A percentile compares a stretch with the other conserved stretches of the same genome.
phyloP scores from a whole-genome alignment of 768 basidiomycete genomes.

The Russula abietina region DNA sequence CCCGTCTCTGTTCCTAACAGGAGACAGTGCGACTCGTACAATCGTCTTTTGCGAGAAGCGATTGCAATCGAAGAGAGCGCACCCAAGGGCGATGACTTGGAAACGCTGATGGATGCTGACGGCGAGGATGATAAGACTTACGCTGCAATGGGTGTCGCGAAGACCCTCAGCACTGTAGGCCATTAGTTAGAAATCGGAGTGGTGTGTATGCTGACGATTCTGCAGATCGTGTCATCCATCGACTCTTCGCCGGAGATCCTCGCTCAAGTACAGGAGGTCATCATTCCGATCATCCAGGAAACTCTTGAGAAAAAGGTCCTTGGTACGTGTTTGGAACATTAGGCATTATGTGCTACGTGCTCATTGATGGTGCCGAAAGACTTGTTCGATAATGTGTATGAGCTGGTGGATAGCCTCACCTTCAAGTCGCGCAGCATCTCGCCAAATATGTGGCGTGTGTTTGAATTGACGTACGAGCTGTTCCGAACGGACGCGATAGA shows the following conservation, averaged over 20 bases:
- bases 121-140: slow-evolving; percentile 83
- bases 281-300: slow-evolving; percentile 69
- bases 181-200: slow-evolving; percentile 1
- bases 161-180: slow-evolving; percentile 73
- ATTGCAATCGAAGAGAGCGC: slow-evolving; percentile 46
- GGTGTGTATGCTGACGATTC: not conserved
- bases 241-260: slow-evolving; percentile 71
- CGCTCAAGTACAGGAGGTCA: slow-evolving; percentile 71
- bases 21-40: slow-evolving; percentile 76
- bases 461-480: slow-evolving; percentile 72
- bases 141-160: slow-evolving; percentile 80
- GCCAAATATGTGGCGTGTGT: slow-evolving; percentile 81
- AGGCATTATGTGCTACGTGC: not conserved
- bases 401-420: slow-evolving; percentile 76
- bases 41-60: slow-evolving; percentile 69
- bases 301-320: slow-evolving; percentile 74
- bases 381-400: slow-evolving; percentile 82
- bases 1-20: too few species aligned
- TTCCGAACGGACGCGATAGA: slow-evolving; percentile 82
- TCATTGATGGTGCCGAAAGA: too few species aligned
- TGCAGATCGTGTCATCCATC: slow-evolving; percentile 67
- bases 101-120: slow-evolving; percentile 42
- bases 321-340: slow-evolving; percentile 41
- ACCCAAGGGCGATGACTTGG: too few species aligned
- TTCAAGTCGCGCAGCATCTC: slow-evolving; percentile 74